Evolutionary conservation across 768 basidiomycete species (phyloP), one percentile per base, ranked within the genome.

Genomic region (Suillus ampliporus): DNA sequence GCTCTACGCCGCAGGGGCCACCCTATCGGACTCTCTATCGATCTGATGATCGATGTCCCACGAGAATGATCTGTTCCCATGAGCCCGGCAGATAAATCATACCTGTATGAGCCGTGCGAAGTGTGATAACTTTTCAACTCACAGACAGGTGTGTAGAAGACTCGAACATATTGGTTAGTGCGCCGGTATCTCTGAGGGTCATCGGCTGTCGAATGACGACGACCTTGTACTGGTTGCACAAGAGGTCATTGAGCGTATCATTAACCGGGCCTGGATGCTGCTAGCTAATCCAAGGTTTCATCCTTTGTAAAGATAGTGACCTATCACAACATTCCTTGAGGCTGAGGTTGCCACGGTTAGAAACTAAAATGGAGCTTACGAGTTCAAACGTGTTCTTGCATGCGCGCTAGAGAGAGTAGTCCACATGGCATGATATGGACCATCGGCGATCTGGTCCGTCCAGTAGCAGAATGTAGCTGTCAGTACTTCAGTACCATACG

Each of bases 1-100:
- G 8, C 61, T 73, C 17, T 79, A 81, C 65, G 79, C n/a, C 77
- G 57, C 73, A 78, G 13, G 72, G 68, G 5, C 5, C 76, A 80
- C 67, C 80, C 79, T 9, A 76, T 74, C 31, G 78, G 78, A 26
- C 51, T 57, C 35, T 40, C 5, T 14, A 23, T n/a, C 34, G 34
- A 60, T 19, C 35, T 26, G n/a, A 15, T 2, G 34, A 38, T 60
- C 26, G 37, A 58, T 52, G 23, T 34, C 26, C 28, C 41, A 40
- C 37, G n/a, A 40, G 9, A 47, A 21, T 5, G 21, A 56, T 61
- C 44, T 31, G 23, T 38, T 15, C 37, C 50, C 17, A 35, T 57
- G 60, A 59, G 26, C 19, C 6, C n/a, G 41, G 23, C 57, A 21
- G 19, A 31, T 31, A 31, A 31, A 31, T 31, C 31, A 31, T 31